Percentiles rank a stretch among this genome's conserved stretches.
phyloP scores from a whole-genome alignment of 2,329 filamentous ascomycete species.

The Pseudogymnoascus sp. region DNA sequence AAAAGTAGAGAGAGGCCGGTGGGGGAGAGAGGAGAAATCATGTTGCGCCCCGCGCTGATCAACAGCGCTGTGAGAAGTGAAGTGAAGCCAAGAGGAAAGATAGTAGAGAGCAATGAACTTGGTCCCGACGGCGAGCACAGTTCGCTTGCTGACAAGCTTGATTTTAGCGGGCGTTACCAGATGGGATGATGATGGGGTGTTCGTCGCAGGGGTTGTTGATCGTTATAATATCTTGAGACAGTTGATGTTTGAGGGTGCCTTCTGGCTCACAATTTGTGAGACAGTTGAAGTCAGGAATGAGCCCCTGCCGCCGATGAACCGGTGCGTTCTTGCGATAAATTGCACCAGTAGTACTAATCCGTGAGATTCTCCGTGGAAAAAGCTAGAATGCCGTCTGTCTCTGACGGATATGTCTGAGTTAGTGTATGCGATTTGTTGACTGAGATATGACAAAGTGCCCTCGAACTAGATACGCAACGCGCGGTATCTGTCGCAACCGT shows the following conservation, averaged over 20 bases:
- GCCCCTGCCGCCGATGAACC: not conserved
- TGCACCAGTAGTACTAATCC: not conserved
- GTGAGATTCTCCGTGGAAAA: not conserved
- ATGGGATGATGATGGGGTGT: slow-evolving; percentile 2
- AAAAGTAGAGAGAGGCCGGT: not conserved
- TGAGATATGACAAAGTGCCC: not conserved
- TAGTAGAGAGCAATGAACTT: not conserved
- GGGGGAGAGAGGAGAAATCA: not conserved
- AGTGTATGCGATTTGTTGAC: not conserved
- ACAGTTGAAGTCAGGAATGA: not conserved
- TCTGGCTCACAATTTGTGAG: not conserved
- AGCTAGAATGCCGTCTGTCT: not conserved
- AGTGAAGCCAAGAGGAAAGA: not conserved
- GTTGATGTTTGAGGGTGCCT: not conserved
- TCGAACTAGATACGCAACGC: not conserved
- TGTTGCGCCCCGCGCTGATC: not conserved
- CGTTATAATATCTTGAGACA: not conserved
- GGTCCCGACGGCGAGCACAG: not conserved
- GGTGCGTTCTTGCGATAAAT: not conserved
- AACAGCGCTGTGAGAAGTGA: not conserved
- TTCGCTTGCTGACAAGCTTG: slow-evolving; percentile 3
- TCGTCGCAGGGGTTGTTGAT: not conserved
- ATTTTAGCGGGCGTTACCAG: not conserved
- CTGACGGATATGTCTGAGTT: not conserved
- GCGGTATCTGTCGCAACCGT: not conserved